Evolutionary conservation across 2,329 filamentous ascomycete genomes (phyloP).

Genomic region (Aspergillus aculeatus): DNA sequence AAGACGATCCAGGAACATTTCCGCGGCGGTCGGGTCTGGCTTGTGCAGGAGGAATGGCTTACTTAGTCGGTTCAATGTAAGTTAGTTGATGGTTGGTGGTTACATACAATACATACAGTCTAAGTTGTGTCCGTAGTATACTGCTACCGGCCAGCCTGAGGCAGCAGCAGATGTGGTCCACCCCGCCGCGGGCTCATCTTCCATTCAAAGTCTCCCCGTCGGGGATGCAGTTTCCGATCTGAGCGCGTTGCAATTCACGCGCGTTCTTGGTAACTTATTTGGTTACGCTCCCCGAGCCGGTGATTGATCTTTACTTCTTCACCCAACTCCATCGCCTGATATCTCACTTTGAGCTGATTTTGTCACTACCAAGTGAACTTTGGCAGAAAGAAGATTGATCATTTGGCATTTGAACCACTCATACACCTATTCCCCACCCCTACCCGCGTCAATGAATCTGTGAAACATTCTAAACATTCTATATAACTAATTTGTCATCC

Average conservation of each 20-base stretch:
- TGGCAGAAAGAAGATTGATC: neutral
- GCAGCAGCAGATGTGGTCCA: neutral
- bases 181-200: neutral
- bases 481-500: neutral
- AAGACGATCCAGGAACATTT: conserved; percentile 23
- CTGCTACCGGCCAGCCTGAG: neutral
- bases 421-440: neutral
- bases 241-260: conserved; percentile 12
- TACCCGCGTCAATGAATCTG: neutral
- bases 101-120: neutral
- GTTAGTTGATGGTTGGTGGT: too few species aligned
- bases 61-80: too few species aligned
- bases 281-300: neutral
- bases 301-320: neutral
- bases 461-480: neutral
- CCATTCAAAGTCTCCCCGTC: neutral
- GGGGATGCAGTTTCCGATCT: conserved; percentile 11
- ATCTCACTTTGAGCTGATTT: too few species aligned
- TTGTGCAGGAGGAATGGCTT: neutral
- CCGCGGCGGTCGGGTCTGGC: conserved; percentile 1
- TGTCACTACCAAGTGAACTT: neutral
- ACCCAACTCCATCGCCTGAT: neutral
- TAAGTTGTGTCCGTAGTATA: too few species aligned
- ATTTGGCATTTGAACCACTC: neutral
- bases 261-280: conserved; percentile 5